Percentiles rank a stretch among this genome's conserved stretches.
Conservation (phyloP, 139 green algal genomes). For the Coelastrella sp. region DNA sequence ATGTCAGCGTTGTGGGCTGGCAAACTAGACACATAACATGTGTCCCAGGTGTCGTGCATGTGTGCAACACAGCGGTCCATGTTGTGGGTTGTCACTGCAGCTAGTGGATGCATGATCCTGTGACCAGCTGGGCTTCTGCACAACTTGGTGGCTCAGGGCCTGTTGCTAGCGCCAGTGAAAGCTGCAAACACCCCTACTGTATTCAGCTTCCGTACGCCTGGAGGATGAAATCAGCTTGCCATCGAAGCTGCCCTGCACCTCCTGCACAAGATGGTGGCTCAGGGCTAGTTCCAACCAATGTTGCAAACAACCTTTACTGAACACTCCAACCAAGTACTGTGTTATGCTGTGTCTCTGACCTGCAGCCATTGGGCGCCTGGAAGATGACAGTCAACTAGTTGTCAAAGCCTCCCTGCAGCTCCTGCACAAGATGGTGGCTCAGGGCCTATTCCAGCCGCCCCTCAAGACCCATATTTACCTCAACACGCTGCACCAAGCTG, state of each 20-base stretch:
- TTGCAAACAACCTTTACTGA: too few species aligned
- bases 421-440: conserved; percentile 74
- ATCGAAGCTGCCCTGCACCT: conserved; percentile 84
- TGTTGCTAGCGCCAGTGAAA: conserved; percentile 66
- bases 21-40: too few species aligned
- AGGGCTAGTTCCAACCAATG: conserved; percentile 81
- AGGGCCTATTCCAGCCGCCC: conserved; percentile 81
- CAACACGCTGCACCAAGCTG: conserved; percentile 35
- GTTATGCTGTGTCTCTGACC: not conserved
- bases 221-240: conserved; percentile 88
- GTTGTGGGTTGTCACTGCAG: too few species aligned
- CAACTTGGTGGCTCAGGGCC: conserved; percentile 73
- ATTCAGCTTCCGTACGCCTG: conserved; percentile 60
- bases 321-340: too few species aligned
- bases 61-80: too few species aligned
- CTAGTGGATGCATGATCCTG: too few species aligned
- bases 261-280: conserved; percentile 74
- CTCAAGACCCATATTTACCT: conserved; percentile 50
- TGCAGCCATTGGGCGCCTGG: conserved; percentile 73
- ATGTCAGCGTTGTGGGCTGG: too few species aligned
- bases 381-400: conserved; percentile 87
- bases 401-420: conserved; percentile 84
- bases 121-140: too few species aligned
- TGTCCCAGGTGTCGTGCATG: too few species aligned
- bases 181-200: too few species aligned